A percentile compares a stretch with the other conserved stretches of the same genome.
phyloP scores from a whole-genome alignment of 305 asterid species.

The Stenogyne calaminthoides region DNA sequence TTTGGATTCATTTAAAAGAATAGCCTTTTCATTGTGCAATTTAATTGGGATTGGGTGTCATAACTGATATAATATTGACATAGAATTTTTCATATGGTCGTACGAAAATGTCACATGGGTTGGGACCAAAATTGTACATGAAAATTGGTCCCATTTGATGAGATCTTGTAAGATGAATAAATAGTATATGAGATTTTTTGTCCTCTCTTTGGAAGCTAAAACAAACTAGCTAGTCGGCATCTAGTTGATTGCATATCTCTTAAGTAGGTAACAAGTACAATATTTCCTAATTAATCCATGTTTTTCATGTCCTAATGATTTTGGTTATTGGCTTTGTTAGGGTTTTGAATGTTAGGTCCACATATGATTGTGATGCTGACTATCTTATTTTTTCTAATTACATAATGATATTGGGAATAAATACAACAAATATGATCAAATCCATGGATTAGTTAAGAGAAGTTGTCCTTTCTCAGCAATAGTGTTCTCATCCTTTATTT shows the following conservation, averaged over 20 bases:
- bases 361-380: conserved; percentile 1
- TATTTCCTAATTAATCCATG: conserved; percentile 36
- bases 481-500: neutral
- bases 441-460: conserved; percentile 12
- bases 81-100: conserved; percentile 43
- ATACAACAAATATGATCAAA: neutral
- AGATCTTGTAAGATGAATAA: conserved; percentile 39
- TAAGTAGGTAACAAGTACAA: conserved; percentile 35
- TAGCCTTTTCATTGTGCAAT: conserved; percentile 31
- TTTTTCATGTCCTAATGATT: conserved; percentile 31
- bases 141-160: conserved; percentile 44
- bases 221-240: conserved; percentile 30
- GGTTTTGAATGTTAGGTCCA: conserved; percentile 2
- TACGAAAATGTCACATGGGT: conserved; percentile 67
- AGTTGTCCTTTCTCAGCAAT: neutral
- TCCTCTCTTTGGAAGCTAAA: conserved; percentile 39
- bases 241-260: conserved; percentile 13
- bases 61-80: conserved; percentile 37
- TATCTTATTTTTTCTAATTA: conserved; percentile 5
- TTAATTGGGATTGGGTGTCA: conserved; percentile 32
- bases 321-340: neutral
- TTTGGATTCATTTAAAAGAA: conserved; percentile 33
- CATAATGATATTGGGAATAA: neutral
- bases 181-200: conserved; percentile 27
- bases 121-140: conserved; percentile 43